Conservation (phyloP, 495 filamentous ascomycete genomes). For the Lasiosphaeria ovina region DNA sequence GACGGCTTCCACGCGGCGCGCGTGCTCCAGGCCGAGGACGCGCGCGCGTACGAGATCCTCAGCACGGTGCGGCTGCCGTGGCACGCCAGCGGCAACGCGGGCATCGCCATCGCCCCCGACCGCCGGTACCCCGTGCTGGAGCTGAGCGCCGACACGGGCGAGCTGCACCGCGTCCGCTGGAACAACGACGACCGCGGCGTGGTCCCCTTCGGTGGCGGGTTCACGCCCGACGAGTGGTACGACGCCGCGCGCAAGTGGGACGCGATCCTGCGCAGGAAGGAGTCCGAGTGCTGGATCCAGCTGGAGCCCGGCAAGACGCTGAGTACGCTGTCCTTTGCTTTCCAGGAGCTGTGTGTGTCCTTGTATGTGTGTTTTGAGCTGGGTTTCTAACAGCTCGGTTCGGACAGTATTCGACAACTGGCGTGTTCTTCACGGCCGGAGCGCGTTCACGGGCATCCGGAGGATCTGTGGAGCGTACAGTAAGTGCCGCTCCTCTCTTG, state of each 20-base stretch:
- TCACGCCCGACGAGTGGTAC: conserved; percentile 64
- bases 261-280: conserved; percentile 52
- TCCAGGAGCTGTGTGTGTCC: neutral
- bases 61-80: conserved; percentile 53
- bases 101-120: conserved; percentile 71
- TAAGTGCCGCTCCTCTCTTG: conserved; percentile 44
- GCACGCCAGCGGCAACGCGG: conserved; percentile 84
- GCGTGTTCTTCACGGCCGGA: conserved; percentile 84
- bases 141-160: conserved; percentile 40
- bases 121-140: conserved; percentile 66
- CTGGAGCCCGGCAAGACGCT: conserved; percentile 74
- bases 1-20: conserved; percentile 77
- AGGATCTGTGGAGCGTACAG: conserved; percentile 88
- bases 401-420: conserved; percentile 88
- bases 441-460: conserved; percentile 75
- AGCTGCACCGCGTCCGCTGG: conserved; percentile 74
- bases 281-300: conserved; percentile 69
- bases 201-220: conserved; percentile 38
- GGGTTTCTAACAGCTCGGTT: neutral
- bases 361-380: neutral
- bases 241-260: conserved; percentile 66
- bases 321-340: conserved; percentile 48
- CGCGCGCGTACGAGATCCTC: conserved; percentile 52
- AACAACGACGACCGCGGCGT: conserved; percentile 84
- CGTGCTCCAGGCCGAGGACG: conserved; percentile 49